A percentile compares a stretch with the other conserved stretches of the same genome.
phyloP scores from a whole-genome alignment of 2,329 filamentous ascomycete genomes.

The Cladosporium velox region DNA sequence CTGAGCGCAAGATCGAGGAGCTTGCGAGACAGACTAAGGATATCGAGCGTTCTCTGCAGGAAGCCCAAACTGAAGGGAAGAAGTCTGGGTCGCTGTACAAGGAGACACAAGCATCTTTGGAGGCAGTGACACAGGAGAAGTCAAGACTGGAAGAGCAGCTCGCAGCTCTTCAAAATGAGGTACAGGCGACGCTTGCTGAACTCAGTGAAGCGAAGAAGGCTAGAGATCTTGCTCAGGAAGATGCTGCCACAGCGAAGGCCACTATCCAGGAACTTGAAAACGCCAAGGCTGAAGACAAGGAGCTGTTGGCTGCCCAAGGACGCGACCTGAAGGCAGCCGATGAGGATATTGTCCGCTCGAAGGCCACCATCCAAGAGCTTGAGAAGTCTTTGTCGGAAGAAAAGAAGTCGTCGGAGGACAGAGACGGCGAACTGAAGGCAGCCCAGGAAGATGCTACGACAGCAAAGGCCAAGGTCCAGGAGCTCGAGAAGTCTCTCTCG shows the following conservation, averaged over 20 bases:
- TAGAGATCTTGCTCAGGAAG: constrained; percentile 14
- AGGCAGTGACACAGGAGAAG: constrained; percentile 8
- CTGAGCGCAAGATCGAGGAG: constrained; percentile 12
- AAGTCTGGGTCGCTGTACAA: constrained; percentile 10
- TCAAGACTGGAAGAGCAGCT: constrained; percentile 14
- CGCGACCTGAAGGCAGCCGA: neutral
- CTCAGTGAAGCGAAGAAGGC: constrained; percentile 22
- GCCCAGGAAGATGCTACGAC: constrained; percentile 14
- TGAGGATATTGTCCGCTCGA: neutral
- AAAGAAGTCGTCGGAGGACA: neutral
- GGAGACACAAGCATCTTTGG: constrained; percentile 1
- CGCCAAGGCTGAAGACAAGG: constrained; percentile 14
- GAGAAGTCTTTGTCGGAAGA: neutral
- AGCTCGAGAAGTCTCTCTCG: neutral
- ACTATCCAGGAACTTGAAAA: constrained; percentile 18
- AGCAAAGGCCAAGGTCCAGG: constrained; percentile 1
- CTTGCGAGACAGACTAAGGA: constrained; percentile 2
- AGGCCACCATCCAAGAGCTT: neutral
- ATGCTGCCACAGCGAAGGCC: constrained; percentile 6
- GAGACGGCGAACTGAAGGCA: constrained; percentile 14
- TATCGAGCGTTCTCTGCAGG: constrained; percentile 11
- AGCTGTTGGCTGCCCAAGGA: constrained; percentile 2
- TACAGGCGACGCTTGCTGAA: constrained; percentile 22
- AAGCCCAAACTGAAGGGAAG: constrained; percentile 24
- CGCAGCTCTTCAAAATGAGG: constrained; percentile 21